Conservation (phyloP, 2,329 filamentous ascomycete genomes). For the Calonectria leucothoes region DNA sequence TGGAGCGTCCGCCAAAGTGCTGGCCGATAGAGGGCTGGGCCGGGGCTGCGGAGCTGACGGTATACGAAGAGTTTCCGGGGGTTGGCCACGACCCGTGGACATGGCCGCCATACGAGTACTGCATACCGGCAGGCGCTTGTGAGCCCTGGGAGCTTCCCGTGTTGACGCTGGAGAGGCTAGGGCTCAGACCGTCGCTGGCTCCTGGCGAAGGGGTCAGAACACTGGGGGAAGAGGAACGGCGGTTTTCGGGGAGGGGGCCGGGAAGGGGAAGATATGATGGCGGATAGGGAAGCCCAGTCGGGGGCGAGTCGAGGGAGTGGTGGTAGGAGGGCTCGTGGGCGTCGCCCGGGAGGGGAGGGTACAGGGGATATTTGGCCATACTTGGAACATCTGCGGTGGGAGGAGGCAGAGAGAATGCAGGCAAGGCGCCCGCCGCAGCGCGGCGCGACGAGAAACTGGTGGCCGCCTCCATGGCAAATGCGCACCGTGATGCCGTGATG, state of each 20-base stretch:
- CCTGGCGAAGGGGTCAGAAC: conserved; percentile 55
- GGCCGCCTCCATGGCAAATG: conserved; percentile 42
- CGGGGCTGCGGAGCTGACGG: conserved; percentile 60
- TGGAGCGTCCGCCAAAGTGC: conserved; percentile 42
- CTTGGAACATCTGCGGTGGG: conserved; percentile 51
- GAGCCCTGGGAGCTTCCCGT: conserved; percentile 69
- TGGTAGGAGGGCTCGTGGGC: conserved; percentile 36
- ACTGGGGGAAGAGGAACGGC: conserved; percentile 45
- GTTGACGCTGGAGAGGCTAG: conserved; percentile 70
- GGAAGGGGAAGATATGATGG: conserved; percentile 39
- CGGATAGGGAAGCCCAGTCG: conserved; percentile 36
- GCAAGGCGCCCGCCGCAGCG: conserved; percentile 47
- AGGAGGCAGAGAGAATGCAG: conserved; percentile 50
- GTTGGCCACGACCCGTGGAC: conserved; percentile 71
- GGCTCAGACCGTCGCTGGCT: conserved; percentile 71
- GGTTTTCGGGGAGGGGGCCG: conserved; percentile 42
- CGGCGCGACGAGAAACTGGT: conserved; percentile 50
- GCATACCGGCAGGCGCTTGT: conserved; percentile 60
- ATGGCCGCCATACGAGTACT: conserved; percentile 63
- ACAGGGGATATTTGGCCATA: conserved; percentile 44
- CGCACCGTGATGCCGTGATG: conserved; percentile 17
- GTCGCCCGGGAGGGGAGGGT: conserved; percentile 34
- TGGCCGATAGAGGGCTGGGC: conserved; percentile 43
- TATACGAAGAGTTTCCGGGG: conserved; percentile 60
- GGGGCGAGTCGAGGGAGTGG: conserved; percentile 36